Evolutionary conservation across 257 asterid genomes (phyloP), one percentile per base, ranked within the genome.

Genomic region (Primulina tabacum): DNA sequence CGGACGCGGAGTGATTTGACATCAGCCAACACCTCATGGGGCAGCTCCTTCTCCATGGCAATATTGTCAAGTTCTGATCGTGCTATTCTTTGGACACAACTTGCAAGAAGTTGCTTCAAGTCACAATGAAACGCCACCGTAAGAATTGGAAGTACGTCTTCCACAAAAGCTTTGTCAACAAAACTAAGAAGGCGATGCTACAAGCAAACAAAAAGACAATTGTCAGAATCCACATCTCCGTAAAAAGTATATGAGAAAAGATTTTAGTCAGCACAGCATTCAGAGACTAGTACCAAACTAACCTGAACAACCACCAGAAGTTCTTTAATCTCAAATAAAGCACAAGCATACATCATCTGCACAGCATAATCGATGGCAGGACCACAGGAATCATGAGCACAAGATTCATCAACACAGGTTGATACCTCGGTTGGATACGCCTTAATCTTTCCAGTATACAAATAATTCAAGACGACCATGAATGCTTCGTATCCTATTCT

Each of bases 301-400:
- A 92, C 98, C 98, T 92, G 96, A 75, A 84, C 78, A 26, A 82
- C 82, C 82, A 81, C 62, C 64, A 85, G 88, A 65, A 92, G 97
- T 70, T 92, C 98, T 70, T 84, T 83, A 73, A 92, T 85, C 82
- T 87, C 90, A 76, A 92, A 90, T 14, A 75, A 78, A 60, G 90
- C 84, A 37, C 95, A 90, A 71, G 96, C 92, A 76, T 90, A 88
- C 92, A 92, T 90, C 86, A 92, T 87, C 55, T 88, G 95, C 75
- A 85, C 96, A 2, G 91, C 90, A 55, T 78, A 92, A 62, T 60
- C 77, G 63, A 92, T 88, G 29, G 98, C 92, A 2, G 98, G 97
- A 17, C 91, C 91, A 57, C 98, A 92, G 4, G 95, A 96, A 61
- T 83, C 89, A 62, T 92, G 98, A 40, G 79, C 80, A 58, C 98